phyloP scores from a whole-genome alignment of 371 early-diverging fungal genomes.

The Fennellomyces sp. region DNA sequence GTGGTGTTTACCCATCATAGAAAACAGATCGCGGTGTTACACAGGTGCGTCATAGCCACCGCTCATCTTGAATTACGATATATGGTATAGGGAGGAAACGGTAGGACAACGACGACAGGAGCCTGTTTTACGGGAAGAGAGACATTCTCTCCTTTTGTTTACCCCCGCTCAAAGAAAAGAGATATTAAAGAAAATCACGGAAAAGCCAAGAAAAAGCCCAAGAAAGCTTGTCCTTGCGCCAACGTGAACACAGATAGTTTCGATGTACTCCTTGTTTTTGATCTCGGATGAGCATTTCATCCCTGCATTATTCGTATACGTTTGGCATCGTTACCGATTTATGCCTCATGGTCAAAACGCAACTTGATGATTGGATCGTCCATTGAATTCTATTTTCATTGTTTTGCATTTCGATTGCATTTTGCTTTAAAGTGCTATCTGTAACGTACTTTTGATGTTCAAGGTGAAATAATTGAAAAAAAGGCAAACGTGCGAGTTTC shows the following conservation, averaged over 20 bases:
- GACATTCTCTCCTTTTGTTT: too few relatives aligned
- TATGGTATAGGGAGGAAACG: too few relatives aligned
- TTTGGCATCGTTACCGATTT: background rate
- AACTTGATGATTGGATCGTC: background rate
- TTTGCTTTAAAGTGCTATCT: background rate
- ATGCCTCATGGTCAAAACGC: background rate
- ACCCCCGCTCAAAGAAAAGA: too few relatives aligned
- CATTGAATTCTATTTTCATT: background rate
- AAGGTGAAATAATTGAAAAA: too few relatives aligned
- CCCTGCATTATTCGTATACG: background rate
- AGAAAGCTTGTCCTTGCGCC: background rate
- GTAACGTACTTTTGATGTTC: too few relatives aligned
- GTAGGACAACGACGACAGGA: too few relatives aligned
- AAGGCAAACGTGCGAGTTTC: too few relatives aligned
- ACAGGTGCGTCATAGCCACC: too few relatives aligned
- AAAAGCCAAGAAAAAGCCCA: background rate
- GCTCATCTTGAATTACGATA: too few relatives aligned
- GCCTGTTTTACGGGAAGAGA: too few relatives aligned
- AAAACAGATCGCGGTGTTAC: too few relatives aligned
- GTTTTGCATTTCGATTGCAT: background rate
- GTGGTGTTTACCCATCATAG: too few relatives aligned
- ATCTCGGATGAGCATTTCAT: background rate
- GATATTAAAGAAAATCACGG: background rate
- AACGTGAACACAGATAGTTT: background rate
- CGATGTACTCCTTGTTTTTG: background rate